Conservation (phyloP, 2,329 filamentous ascomycete genomes). For the Colletotrichum navitas region DNA sequence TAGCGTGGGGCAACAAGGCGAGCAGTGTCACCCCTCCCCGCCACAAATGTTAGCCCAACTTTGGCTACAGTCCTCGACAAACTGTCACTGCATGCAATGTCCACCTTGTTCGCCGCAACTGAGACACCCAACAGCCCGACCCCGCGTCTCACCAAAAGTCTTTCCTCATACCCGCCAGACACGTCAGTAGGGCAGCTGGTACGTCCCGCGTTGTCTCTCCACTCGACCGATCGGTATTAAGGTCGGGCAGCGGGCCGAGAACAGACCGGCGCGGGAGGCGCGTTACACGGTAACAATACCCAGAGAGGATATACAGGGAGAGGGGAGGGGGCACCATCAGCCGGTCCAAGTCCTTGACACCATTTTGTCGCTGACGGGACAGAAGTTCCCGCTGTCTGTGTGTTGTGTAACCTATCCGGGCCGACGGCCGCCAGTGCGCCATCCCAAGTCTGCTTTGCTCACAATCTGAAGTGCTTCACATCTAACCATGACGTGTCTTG, state of each 20-base stretch:
- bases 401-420: neutral
- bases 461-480: neutral
- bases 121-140: conserved; percentile 21
- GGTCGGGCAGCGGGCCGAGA: neutral
- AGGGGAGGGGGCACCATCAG: neutral
- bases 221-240: neutral
- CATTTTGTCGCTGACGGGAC: neutral
- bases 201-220: neutral
- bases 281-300: neutral
- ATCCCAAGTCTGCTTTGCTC: neutral
- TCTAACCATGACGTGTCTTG: too few relatives aligned
- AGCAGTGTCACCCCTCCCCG: neutral
- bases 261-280: neutral
- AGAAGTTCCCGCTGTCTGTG: neutral
- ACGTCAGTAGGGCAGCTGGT: neutral
- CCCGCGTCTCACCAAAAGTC: conserved; percentile 14
- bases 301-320: neutral
- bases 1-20: neutral
- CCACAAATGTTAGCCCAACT: neutral
- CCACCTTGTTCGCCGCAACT: neutral
- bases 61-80: neutral
- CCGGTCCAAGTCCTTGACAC: neutral
- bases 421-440: neutral
- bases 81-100: neutral
- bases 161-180: neutral